Percentiles rank a stretch among this genome's conserved stretches.
Conservation (phyloP, 192 early-diverging fungal genomes). For the Thamnidium elegans region DNA sequence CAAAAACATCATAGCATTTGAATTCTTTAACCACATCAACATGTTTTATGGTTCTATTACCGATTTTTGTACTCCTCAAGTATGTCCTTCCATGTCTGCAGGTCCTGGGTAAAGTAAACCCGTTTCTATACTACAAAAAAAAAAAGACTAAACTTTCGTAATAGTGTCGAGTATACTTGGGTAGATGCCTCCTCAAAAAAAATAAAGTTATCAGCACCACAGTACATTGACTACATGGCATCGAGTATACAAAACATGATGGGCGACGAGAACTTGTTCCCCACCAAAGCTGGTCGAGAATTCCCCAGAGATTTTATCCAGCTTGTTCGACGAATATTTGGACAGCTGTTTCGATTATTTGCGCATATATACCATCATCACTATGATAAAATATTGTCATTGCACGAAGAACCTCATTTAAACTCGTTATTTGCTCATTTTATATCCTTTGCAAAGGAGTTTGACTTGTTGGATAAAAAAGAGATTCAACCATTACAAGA, state of each 20-base stretch:
- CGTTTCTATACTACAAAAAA: no score
- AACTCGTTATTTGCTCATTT: constrained; percentile 98
- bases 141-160: no score
- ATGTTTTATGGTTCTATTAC: constrained; percentile 89
- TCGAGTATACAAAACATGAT: constrained; percentile 84
- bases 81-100: constrained; percentile 84
- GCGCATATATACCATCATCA: constrained; percentile 94
- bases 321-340: constrained; percentile 71
- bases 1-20: constrained; percentile 55
- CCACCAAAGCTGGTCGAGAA: constrained; percentile 86
- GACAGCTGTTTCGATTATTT: constrained; percentile 87
- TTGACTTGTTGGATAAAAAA: constrained; percentile 91
- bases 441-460: constrained; percentile 89
- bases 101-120: constrained; percentile 69
- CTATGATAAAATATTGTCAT: constrained; percentile 80
- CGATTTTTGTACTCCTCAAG: constrained; percentile 80
- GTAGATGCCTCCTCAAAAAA: constrained; percentile 78
- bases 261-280: constrained; percentile 88
- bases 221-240: constrained; percentile 93
- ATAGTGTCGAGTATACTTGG: constrained; percentile 89
- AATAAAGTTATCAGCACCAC: constrained; percentile 84
- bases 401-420: constrained; percentile 84
- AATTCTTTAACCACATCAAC: constrained; percentile 92
- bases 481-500: constrained; percentile 84
- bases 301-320: constrained; percentile 70